phyloP scores from a whole-genome alignment of 305 asterid species.

The Fraxinus nigra region DNA sequence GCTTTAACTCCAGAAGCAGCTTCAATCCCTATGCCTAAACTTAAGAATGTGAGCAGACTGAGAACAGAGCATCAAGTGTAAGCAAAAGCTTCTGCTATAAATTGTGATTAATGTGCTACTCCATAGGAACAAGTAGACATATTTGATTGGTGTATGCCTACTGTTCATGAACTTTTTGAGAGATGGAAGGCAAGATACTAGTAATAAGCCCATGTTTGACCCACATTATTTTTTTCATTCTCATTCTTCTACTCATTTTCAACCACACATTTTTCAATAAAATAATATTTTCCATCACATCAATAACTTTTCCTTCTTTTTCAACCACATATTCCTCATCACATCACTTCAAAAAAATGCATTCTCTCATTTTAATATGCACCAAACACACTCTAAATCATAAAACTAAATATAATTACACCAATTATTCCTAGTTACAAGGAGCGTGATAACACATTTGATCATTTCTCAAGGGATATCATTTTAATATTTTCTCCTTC shows the following conservation, averaged over 20 bases:
- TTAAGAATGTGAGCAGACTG: conserved; percentile 79
- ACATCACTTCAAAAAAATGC: no score
- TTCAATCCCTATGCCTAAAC: conserved; percentile 90
- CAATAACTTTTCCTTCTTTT: no score
- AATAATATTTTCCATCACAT: no score
- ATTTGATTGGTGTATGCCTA: conserved; percentile 14
- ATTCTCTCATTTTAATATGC: no score
- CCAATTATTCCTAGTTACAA: background rate
- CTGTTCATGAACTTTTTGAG: background rate
- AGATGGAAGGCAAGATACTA: conserved; percentile 11
- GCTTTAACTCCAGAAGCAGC: conserved; percentile 87
- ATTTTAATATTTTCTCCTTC: conserved; percentile 32
- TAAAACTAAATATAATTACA: background rate
- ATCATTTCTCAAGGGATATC: conserved; percentile 10
- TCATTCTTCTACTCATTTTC: no score
- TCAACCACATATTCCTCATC: no score
- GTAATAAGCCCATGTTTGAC: no score
- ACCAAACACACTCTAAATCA: background rate
- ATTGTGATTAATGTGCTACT: conserved; percentile 8
- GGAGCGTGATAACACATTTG: conserved; percentile 17
- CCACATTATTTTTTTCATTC: no score
- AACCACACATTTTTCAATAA: no score
- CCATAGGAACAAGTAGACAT: conserved; percentile 12
- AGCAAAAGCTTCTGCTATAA: conserved; percentile 38
- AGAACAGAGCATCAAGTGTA: conserved; percentile 99